These are phyloP conservation scores for Phytophthora hibernalis DNA, from an alignment of 352 stramenopile genomes.

Conservation along the genomic window DNA sequence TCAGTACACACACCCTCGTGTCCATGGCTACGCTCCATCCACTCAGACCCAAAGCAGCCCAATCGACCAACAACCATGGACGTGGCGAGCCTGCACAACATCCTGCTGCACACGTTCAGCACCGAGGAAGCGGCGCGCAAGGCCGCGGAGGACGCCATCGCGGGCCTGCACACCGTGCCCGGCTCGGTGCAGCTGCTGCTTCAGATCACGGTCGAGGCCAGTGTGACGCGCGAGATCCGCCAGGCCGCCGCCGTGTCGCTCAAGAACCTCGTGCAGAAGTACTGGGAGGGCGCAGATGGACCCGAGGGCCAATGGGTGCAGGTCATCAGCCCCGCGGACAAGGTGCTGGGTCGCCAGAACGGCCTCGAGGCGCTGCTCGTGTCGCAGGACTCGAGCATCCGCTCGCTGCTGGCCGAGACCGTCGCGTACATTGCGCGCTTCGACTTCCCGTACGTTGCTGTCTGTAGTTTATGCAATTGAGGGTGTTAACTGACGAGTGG, in stretches of 20 bases:
- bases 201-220: conserved; percentile 79
- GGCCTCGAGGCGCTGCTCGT: conserved; percentile 68
- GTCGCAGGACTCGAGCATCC: conserved; percentile 52
- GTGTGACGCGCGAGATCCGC: conserved; percentile 84
- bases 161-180: conserved; percentile 77
- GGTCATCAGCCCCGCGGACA: conserved; percentile 73
- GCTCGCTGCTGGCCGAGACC: conserved; percentile 92
- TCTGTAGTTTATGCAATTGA: neutral
- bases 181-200: conserved; percentile 83
- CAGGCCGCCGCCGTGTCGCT: conserved; percentile 95
- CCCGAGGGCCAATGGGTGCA: conserved; percentile 77
- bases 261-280: conserved; percentile 96
- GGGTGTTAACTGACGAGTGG: neutral
- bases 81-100: conserved; percentile 89
- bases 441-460: conserved; percentile 89
- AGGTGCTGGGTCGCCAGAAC: conserved; percentile 72
- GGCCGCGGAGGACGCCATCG: conserved; percentile 75
- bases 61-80: conserved; percentile 67
- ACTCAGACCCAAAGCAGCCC: conserved; percentile 32
- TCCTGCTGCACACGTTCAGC: conserved; percentile 89
- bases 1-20: neutral
- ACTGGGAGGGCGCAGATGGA: conserved; percentile 90
- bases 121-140: conserved; percentile 76
- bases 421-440: conserved; percentile 94
- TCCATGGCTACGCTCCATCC: conserved; percentile 41